Percentiles rank a stretch among this genome's conserved stretches.
These are phyloP conservation scores for Chalciporus pseudorubinellus DNA, from an alignment of 768 basidiomycete genomes.

Conservation along the genomic window DNA sequence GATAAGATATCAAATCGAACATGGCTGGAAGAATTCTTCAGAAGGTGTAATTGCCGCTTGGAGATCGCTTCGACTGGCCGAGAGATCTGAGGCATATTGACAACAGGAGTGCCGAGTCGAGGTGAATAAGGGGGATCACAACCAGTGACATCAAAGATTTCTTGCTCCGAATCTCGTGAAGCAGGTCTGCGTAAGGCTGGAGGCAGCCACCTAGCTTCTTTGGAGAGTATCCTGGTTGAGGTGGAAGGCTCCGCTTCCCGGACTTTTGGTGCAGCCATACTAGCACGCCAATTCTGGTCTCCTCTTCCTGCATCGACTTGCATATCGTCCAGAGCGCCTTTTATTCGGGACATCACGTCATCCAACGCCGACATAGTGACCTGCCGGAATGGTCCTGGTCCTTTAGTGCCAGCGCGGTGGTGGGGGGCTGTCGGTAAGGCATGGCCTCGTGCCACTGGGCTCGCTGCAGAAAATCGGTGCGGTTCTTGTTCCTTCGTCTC, in stretches of 20 bases:
- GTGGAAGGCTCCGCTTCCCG: conserved; percentile 16
- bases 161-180: conserved; percentile 38
- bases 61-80: conserved; percentile 43
- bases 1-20: conserved; percentile 65
- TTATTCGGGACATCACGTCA: conserved; percentile 84
- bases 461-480: conserved; percentile 13
- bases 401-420: conserved; percentile 23
- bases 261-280: conserved; percentile 21
- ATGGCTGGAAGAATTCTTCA: conserved; percentile 36
- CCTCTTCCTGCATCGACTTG: conserved; percentile 43
- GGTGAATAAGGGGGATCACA: conserved; percentile 50
- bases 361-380: conserved; percentile 71
- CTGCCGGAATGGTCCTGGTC: conserved; percentile 39
- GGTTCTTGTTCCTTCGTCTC: conserved; percentile 20
- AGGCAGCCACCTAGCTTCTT: conserved; percentile 53
- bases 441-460: conserved; percentile 15
- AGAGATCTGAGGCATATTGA: conserved; percentile 49
- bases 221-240: conserved; percentile 22
- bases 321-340: conserved; percentile 72
- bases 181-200: conserved; percentile 46
- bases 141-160: conserved; percentile 47
- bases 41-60: conserved; percentile 46
- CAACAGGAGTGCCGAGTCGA: conserved; percentile 36
- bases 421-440: conserved; percentile 14
- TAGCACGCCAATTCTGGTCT: conserved; percentile 19